Conservation (phyloP, 2,329 filamentous ascomycete species). For the Claviceps sp. region DNA sequence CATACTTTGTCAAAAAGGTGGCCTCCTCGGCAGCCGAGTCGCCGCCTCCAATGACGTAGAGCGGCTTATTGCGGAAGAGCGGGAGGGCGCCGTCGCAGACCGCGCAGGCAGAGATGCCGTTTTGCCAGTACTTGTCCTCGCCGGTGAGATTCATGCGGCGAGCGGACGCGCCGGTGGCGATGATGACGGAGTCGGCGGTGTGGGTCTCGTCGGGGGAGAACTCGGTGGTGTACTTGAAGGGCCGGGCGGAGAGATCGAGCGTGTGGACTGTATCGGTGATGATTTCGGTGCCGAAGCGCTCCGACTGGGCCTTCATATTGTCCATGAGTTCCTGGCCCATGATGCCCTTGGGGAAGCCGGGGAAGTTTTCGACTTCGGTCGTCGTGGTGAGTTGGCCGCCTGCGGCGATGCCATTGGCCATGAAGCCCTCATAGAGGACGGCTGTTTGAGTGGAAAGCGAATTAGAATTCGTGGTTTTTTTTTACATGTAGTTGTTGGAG, state of each 20-base stretch:
- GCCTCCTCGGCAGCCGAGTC: conserved; percentile 97
- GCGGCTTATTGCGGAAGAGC: conserved; percentile 91
- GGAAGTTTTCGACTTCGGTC: conserved; percentile 97
- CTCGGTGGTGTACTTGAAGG: conserved; percentile 90
- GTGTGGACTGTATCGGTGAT: conserved; percentile 83
- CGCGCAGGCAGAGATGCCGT: conserved; percentile 88
- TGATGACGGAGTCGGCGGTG: conserved; percentile 85
- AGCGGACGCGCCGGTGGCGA: conserved; percentile 90
- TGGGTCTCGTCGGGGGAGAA: conserved; percentile 70
- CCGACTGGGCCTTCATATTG: conserved; percentile 82
- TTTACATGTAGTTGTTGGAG: too few species aligned
- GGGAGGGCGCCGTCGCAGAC: conserved; percentile 95
- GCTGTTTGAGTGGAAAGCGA: conserved; percentile 27
- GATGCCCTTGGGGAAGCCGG: conserved; percentile 82
- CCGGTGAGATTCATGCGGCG: conserved; percentile 69
- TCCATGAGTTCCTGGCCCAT: conserved; percentile 88
- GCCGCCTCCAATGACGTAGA: conserved; percentile 91
- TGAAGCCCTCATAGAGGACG: conserved; percentile 93
- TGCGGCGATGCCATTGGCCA: conserved; percentile 91
- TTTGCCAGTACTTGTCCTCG: conserved; percentile 95
- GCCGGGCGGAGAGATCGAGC: conserved; percentile 69
- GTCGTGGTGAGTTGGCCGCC: conserved; percentile 96
- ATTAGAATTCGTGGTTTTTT: not conserved
- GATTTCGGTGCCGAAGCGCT: conserved; percentile 84
- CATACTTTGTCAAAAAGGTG: conserved; percentile 95